phyloP scores from a whole-genome alignment of 2,329 filamentous ascomycete genomes.

The Microdochium trichocladiopsis region DNA sequence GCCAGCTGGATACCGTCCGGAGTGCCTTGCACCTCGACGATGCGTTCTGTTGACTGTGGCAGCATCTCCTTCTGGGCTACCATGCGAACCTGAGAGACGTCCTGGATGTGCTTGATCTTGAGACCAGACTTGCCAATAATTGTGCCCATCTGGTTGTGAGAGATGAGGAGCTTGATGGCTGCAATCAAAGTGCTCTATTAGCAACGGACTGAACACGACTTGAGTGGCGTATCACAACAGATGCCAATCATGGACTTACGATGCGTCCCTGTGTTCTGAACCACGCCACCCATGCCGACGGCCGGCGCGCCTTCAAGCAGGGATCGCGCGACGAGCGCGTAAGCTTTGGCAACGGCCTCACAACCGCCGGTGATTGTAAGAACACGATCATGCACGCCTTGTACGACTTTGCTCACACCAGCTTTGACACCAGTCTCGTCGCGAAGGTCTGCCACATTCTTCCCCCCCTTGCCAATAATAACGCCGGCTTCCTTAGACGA shows the following conservation, averaged over 20 bases:
- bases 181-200: constrained; percentile 1
- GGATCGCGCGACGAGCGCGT: constrained; percentile 85
- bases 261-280: constrained; percentile 84
- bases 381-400: constrained; percentile 94
- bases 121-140: constrained; percentile 95
- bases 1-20: constrained; percentile 94
- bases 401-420: constrained; percentile 97
- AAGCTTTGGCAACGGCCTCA: constrained; percentile 84
- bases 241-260: constrained; percentile 54
- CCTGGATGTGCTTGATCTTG: constrained; percentile 99
- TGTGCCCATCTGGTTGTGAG: constrained; percentile 99
- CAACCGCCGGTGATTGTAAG: constrained; percentile 89
- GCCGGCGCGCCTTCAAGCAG: constrained; percentile 88
- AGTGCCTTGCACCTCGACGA: constrained; percentile 93
- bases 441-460: constrained; percentile 94
- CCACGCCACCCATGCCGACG: constrained; percentile 91
- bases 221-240: not conserved
- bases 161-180: constrained; percentile 98
- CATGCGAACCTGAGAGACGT: constrained; percentile 95
- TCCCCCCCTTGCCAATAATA: constrained; percentile 97
- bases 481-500: constrained; percentile 98
- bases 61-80: constrained; percentile 99
- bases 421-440: constrained; percentile 98
- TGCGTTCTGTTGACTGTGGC: constrained; percentile 94
- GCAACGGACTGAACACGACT: constrained; percentile 15